Percentiles rank a stretch among this genome's conserved stretches.
Conservation (phyloP, 805 yeast genomes). For the Barnettozyma salicaria region DNA sequence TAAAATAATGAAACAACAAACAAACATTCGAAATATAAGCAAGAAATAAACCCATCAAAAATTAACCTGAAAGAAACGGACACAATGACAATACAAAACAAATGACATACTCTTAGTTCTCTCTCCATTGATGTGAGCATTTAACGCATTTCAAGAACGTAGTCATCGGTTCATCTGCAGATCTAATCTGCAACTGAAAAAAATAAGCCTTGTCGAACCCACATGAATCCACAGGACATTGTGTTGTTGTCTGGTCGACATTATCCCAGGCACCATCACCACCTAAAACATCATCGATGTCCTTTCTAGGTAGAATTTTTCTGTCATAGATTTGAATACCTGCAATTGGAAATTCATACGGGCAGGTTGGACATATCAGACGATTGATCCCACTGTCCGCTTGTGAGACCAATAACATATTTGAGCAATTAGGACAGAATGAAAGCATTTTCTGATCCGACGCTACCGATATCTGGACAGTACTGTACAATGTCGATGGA, state of each 20-base stretch:
- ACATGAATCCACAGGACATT: constrained; percentile 85
- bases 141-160: constrained; percentile 93
- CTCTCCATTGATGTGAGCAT: constrained; percentile 96
- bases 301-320: constrained; percentile 74
- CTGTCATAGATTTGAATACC: constrained; percentile 84
- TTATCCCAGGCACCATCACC: constrained; percentile 99
- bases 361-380: constrained; percentile 89
- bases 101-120: constrained; percentile 46
- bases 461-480: not conserved
- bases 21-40: no score
- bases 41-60: no score
- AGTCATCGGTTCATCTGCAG: constrained; percentile 99
- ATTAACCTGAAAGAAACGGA: not conserved
- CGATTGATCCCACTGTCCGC: constrained; percentile 55
- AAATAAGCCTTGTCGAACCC: constrained; percentile 90
- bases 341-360: constrained; percentile 84
- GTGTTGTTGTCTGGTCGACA: constrained; percentile 91
- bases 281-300: constrained; percentile 94
- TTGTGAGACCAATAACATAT: constrained; percentile 73
- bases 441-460: constrained; percentile 56
- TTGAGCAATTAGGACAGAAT: constrained; percentile 91
- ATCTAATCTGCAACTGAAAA: constrained; percentile 92
- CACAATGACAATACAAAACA: not conserved
- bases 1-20: not conserved
- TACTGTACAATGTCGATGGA: no score